Evolutionary conservation across 2,329 filamentous ascomycete species (phyloP), one percentile per base, ranked within the genome.

Genomic region (Colletotrichum limetticola): DNA sequence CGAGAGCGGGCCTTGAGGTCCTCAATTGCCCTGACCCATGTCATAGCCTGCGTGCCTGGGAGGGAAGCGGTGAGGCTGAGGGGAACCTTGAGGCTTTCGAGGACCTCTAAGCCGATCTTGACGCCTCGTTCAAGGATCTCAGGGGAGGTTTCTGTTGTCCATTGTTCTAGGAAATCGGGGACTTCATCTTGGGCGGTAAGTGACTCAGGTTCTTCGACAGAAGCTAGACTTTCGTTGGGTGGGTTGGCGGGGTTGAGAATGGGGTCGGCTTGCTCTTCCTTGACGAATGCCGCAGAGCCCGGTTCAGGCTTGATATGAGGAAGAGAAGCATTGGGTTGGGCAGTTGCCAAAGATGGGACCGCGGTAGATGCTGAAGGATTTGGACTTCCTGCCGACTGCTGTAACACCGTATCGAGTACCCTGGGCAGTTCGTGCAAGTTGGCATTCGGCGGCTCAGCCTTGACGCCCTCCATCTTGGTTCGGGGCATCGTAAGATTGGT

Each of bases 1-100:
- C 85, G 32, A 79, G 81, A 3, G 76, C 76, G 28, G 80, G 81
- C 5, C 78, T 77, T 3, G 5, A 74, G 32, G 14, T 64, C 49
- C 7, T 62, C 32, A n/a, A 73, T 73, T 2, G 60, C 59, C 16
- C 70, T 66, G 19, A 74, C 22, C 70, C 70, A 74, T 11, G 28
- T 26, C 12, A 42, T n/a, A 9, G 19, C 60, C 26, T 68, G 53
- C 14, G 62, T 73, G n/a, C 69, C 65, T 28, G 53, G 19, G 14
- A 68, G 32, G 11, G 46, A 37, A 22, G 49, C 35, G 5, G 68
- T 56, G 14, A 58, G 46, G 4, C 49, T 11, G 52, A 74, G 49
- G 7, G 66, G 49, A 9, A 37, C 3, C 52, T 73, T 69, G 56
- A 74, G 32, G 14, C 32, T 62, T 14, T 70, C 56, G 12, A 74